A percentile compares a stretch with the other conserved stretches of the same genome.
These are phyloP conservation scores for Rubia balearica DNA, from an alignment of 305 asterid genomes.

Conservation along the genomic window DNA sequence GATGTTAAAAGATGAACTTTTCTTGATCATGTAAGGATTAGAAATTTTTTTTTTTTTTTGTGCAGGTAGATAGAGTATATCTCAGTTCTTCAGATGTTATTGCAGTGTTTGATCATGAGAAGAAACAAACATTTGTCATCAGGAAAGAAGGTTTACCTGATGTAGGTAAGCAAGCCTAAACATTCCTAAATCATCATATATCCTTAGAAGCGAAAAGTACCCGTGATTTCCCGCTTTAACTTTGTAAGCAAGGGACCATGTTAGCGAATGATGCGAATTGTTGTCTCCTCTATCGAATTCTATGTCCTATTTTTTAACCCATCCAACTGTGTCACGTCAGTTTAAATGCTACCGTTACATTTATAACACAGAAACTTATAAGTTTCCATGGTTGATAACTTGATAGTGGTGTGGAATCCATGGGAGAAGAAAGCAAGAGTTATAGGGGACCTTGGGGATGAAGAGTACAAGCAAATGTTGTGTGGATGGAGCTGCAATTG, in stretches of 20 bases:
- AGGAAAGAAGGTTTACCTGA: constrained; percentile 87
- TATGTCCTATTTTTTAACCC: no score
- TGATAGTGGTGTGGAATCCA: constrained; percentile 85
- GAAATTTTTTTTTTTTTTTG: neutral
- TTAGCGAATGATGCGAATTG: neutral
- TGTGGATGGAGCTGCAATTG: constrained; percentile 76
- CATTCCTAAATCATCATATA: neutral
- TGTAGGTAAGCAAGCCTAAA: constrained; percentile 45
- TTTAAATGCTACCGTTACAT: no score
- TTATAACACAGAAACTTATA: no score
- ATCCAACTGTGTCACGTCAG: no score
- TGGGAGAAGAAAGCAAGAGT: constrained; percentile 87
- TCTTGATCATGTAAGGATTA: no score
- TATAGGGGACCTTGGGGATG: constrained; percentile 68
- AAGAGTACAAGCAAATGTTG: constrained; percentile 65
- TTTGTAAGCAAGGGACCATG: no score
- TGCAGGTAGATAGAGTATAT: constrained; percentile 70
- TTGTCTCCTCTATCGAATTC: constrained; percentile 5
- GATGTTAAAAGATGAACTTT: neutral
- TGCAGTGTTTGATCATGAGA: constrained; percentile 90
- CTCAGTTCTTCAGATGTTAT: constrained; percentile 77
- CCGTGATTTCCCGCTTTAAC: neutral
- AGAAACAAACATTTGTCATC: constrained; percentile 74
- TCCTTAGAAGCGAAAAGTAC: neutral
- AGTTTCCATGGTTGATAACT: neutral